A percentile compares a stretch with the other conserved stretches of the same genome.
These are phyloP conservation scores for Zygoascus bituminiphila DNA, from an alignment of 805 yeast genomes.

Conservation along the genomic window DNA sequence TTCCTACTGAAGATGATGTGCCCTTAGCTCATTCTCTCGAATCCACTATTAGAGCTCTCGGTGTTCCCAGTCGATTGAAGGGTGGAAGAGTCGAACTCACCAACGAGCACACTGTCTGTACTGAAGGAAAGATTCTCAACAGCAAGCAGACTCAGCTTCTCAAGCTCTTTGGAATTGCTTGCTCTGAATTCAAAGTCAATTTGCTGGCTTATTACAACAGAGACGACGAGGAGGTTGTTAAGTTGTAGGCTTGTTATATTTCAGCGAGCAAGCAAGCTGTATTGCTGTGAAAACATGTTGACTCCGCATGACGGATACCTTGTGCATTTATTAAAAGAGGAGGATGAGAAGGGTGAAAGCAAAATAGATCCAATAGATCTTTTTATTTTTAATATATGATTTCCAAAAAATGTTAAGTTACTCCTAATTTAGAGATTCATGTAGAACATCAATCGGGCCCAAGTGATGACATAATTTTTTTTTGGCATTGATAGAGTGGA, in stretches of 20 bases:
- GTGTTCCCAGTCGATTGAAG: constrained; percentile 85
- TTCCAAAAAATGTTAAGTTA: neutral
- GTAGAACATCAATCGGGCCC: neutral
- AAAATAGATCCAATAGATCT: neutral
- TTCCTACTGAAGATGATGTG: constrained; percentile 84
- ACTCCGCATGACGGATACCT: neutral
- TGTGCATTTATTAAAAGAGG: neutral
- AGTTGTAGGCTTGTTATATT: neutral
- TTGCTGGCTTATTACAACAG: constrained; percentile 59
- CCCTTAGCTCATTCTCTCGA: constrained; percentile 96
- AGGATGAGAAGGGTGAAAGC: neutral
- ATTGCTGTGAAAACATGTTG: neutral
- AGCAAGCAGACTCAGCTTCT: constrained; percentile 85
- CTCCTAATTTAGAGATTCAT: neutral
- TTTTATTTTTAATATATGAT: neutral
- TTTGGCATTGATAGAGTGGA: neutral
- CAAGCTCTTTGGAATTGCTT: constrained; percentile 94
- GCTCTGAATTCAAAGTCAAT: constrained; percentile 79
- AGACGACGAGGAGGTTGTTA: constrained; percentile 42
- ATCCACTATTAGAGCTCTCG: constrained; percentile 80
- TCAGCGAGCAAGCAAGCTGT: too few relatives aligned
- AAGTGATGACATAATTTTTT: neutral
- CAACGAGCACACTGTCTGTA: constrained; percentile 73
- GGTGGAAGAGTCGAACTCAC: constrained; percentile 77
- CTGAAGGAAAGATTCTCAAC: constrained; percentile 70